A percentile compares a stretch with the other conserved stretches of the same genome.
phyloP scores from a whole-genome alignment of 2,329 filamentous ascomycete genomes.

The Trichoderma arundinaceum region DNA sequence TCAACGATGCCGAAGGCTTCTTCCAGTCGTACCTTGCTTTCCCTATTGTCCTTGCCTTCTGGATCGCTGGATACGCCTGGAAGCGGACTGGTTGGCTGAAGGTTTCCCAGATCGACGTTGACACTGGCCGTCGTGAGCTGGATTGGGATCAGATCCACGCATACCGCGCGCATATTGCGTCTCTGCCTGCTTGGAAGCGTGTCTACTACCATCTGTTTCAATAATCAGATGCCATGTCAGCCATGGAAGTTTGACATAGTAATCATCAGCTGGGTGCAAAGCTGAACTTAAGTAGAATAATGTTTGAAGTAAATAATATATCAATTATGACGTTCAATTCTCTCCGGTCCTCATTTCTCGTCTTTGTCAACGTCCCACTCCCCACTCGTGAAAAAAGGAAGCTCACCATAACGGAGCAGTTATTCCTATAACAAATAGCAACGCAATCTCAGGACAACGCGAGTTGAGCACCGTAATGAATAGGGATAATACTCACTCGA shows the following conservation, averaged over 20 bases:
- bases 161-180: slow-evolving; percentile 54
- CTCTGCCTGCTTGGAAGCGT: slow-evolving; percentile 56
- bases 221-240: background rate
- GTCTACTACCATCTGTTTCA: slow-evolving; percentile 42
- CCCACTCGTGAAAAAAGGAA: no score
- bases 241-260: background rate
- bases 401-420: no score
- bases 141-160: slow-evolving; percentile 67
- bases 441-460: no score
- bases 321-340: background rate
- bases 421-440: no score
- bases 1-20: slow-evolving; percentile 54
- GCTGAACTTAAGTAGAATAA: background rate
- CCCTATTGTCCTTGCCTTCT: slow-evolving; percentile 61
- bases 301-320: slow-evolving; percentile 5
- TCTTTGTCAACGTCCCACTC: no score
- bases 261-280: background rate
- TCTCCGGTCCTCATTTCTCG: no score
- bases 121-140: slow-evolving; percentile 67
- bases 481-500: no score
- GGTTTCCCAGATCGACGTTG: slow-evolving; percentile 67
- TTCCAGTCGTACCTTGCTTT: slow-evolving; percentile 61
- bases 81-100: slow-evolving; percentile 67
- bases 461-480: no score
- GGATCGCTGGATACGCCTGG: slow-evolving; percentile 64